Percentiles rank a stretch among this genome's conserved stretches.
Evolutionary conservation across 805 yeast genomes (phyloP).

Genomic region (Pichia occidentalis): DNA sequence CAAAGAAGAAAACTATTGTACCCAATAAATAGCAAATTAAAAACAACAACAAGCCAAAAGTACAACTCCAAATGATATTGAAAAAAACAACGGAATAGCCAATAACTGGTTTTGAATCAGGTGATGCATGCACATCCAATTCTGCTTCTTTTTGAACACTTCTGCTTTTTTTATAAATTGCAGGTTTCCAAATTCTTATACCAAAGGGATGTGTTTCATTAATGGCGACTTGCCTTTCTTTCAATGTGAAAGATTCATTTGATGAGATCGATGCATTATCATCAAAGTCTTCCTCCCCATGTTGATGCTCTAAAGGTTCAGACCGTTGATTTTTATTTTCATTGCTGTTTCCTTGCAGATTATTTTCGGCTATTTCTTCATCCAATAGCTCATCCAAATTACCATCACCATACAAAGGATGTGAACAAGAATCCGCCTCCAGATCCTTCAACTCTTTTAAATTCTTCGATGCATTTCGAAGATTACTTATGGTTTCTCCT

Average conservation of each 20-base stretch:
- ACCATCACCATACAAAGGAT: neutral
- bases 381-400: constrained; percentile 1
- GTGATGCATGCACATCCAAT: constrained; percentile 81
- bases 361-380: neutral
- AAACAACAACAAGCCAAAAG: constrained; percentile 63
- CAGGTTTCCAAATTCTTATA: constrained; percentile 98
- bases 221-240: constrained; percentile 94
- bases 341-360: neutral
- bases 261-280: constrained; percentile 40
- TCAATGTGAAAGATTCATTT: constrained; percentile 74
- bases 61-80: constrained; percentile 65
- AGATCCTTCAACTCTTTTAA: constrained; percentile 23
- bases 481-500: constrained; percentile 22
- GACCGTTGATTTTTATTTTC: neutral
- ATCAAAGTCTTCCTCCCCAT: constrained; percentile 27
- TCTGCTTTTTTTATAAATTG: constrained; percentile 84
- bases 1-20: constrained; percentile 37
- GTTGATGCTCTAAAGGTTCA: no score
- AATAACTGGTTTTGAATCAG: constrained; percentile 39
- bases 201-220: constrained; percentile 97
- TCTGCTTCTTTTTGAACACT: constrained; percentile 90
- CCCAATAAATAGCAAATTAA: constrained; percentile 47
- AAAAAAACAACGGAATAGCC: constrained; percentile 58
- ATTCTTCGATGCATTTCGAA: constrained; percentile 22
- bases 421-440: constrained; percentile 21